Evolutionary conservation across 208 protist species (phyloP).

Genomic region (Herpetomonas samuelpessoai): DNA sequence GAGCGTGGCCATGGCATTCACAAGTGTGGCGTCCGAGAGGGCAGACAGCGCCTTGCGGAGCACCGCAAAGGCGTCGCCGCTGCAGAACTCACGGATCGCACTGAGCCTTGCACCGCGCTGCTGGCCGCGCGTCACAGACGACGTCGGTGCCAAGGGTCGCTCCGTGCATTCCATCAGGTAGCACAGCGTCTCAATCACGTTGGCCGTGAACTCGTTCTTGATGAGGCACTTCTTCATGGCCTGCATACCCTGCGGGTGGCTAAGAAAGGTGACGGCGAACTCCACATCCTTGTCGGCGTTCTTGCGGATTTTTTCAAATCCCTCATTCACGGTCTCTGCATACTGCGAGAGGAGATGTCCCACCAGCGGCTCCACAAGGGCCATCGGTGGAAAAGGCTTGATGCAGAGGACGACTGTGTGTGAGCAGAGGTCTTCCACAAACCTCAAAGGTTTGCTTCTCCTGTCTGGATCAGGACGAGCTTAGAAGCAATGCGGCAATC

Average conservation of each 20-base stretch:
- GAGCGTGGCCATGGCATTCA: conserved; percentile 44
- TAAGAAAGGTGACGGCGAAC: conserved; percentile 53
- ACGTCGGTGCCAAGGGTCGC: conserved; percentile 10
- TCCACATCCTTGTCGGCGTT: conserved; percentile 26
- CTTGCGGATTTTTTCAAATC: conserved; percentile 65
- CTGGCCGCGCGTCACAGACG: background rate
- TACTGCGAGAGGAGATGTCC: conserved; percentile 84
- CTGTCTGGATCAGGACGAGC: no score
- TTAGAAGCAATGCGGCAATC: no score
- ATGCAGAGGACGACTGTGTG: background rate
- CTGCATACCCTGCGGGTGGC: conserved; percentile 56
- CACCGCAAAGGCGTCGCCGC: conserved; percentile 47
- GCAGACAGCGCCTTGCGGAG: conserved; percentile 43
- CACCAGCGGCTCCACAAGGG: conserved; percentile 73
- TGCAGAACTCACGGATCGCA: conserved; percentile 66
- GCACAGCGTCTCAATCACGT: conserved; percentile 40
- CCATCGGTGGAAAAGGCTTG: conserved; percentile 28
- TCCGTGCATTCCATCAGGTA: conserved; percentile 39
- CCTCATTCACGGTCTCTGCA: conserved; percentile 76
- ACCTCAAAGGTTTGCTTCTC: background rate
- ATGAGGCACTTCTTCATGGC: conserved; percentile 45
- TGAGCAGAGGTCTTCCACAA: background rate
- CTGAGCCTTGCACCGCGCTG: conserved; percentile 16
- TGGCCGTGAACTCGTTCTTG: conserved; percentile 34
- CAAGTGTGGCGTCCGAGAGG: conserved; percentile 50